These are phyloP conservation scores for Termitomyces sp. DNA, from an alignment of 768 basidiomycete genomes.

Conservation along the genomic window DNA sequence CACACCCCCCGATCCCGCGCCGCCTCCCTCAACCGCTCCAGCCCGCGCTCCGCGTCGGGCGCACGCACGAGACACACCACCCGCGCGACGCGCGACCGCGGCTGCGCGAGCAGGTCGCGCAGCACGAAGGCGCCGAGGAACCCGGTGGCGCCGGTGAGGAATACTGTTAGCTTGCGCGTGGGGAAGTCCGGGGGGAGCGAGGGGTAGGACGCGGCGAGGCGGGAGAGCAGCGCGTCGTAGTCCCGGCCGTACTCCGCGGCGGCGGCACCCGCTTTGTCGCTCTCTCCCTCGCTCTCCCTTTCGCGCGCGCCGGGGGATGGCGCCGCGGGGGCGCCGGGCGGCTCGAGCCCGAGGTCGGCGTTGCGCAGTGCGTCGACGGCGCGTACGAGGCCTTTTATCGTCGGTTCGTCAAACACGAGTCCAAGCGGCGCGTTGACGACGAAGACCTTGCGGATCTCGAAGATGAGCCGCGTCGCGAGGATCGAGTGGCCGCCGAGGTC, in stretches of 20 bases:
- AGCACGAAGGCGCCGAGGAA: constrained; percentile 95
- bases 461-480: constrained; percentile 93
- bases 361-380: constrained; percentile 74
- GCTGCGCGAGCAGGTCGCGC: constrained; percentile 65
- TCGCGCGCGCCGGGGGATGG: not conserved
- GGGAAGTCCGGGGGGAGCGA: constrained; percentile 54
- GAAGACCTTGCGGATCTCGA: constrained; percentile 92
- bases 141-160: constrained; percentile 96
- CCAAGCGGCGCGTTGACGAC: constrained; percentile 88
- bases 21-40: constrained; percentile 65
- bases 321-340: constrained; percentile 1
- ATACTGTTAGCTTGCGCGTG: constrained; percentile 61
- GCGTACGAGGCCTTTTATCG: constrained; percentile 68
- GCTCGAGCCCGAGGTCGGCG: constrained; percentile 64
- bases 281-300: too few species aligned
- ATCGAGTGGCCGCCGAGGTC: constrained; percentile 99
- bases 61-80: constrained; percentile 93
- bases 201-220: constrained; percentile 57
- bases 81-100: constrained; percentile 70
- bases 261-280: constrained; percentile 18
- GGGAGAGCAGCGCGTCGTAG: constrained; percentile 53
- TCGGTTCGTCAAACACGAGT: constrained; percentile 88
- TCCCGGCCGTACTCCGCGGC: constrained; percentile 78
- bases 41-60: constrained; percentile 50
- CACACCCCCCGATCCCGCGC: constrained; percentile 81